Conservation (phyloP, 2,329 filamentous ascomycete genomes). For the Aureobasidium sp. region DNA sequence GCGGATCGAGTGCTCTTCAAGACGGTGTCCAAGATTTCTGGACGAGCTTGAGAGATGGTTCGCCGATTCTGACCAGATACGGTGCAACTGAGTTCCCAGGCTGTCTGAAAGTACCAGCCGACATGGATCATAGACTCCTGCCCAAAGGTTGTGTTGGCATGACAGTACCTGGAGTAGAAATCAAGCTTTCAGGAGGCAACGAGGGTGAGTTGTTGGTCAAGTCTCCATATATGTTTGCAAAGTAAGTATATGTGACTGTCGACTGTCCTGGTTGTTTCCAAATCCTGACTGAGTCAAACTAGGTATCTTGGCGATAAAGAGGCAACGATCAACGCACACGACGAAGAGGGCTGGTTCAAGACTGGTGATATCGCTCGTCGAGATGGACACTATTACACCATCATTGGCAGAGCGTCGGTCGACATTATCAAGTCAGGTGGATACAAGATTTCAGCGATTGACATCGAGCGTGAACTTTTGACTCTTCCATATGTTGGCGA, state of each 20-base stretch:
- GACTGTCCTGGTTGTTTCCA: too few species aligned
- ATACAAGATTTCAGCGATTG: slow-evolving; percentile 50
- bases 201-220: slow-evolving; percentile 44
- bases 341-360: not conserved
- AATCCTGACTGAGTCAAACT: not conserved
- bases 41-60: slow-evolving; percentile 35
- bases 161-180: slow-evolving; percentile 41
- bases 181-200: slow-evolving; percentile 39
- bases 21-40: slow-evolving; percentile 47
- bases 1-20: slow-evolving; percentile 44
- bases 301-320: not conserved
- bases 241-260: slow-evolving; percentile 24
- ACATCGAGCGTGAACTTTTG: slow-evolving; percentile 49
- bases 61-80: slow-evolving; percentile 40
- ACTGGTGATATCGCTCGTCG: slow-evolving; percentile 14
- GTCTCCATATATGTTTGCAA: slow-evolving; percentile 29
- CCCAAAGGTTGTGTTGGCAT: slow-evolving; percentile 40
- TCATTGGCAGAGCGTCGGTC: slow-evolving; percentile 46
- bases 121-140: slow-evolving; percentile 30
- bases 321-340: not conserved
- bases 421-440: slow-evolving; percentile 52
- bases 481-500: slow-evolving; percentile 44
- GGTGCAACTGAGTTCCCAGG: slow-evolving; percentile 48
- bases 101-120: slow-evolving; percentile 38
- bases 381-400: slow-evolving; percentile 44